Evolutionary conservation across 495 filamentous ascomycete species (phyloP).

Genomic region (Hamigera avellanea): DNA sequence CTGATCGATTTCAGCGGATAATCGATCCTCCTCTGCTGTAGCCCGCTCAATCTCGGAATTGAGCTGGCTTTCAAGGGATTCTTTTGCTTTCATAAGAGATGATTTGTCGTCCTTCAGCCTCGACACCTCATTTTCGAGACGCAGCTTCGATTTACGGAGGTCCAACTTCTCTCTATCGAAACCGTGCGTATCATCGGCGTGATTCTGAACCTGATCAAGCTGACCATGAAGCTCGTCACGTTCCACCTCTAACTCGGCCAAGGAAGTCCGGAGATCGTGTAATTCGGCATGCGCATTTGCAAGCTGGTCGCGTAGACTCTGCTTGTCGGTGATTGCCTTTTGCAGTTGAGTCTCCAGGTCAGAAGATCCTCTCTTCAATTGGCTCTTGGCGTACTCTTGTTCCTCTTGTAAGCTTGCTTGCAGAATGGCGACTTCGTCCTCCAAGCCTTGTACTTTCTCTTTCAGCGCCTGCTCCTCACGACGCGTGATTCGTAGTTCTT

Average conservation of each 20-base stretch:
- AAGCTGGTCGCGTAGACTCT: constrained; percentile 51
- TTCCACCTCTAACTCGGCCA: constrained; percentile 46
- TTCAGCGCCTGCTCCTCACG: constrained; percentile 50
- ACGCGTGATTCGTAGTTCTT: constrained; percentile 56
- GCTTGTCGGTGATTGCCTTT: constrained; percentile 43
- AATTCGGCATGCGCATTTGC: constrained; percentile 49
- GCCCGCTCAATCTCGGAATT: constrained; percentile 43
- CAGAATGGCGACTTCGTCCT: constrained; percentile 70
- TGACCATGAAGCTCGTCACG: constrained; percentile 52
- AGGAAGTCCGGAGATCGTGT: constrained; percentile 39
- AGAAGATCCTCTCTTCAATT: constrained; percentile 32
- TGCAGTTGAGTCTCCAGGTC: constrained; percentile 38
- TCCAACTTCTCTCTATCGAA: constrained; percentile 53
- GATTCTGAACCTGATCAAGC: constrained; percentile 35
- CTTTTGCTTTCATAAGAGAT: constrained; percentile 34
- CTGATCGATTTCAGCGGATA: constrained; percentile 46
- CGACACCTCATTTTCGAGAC: constrained; percentile 47
- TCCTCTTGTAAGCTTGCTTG: constrained; percentile 68
- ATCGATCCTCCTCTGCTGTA: constrained; percentile 42
- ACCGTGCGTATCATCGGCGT: constrained; percentile 40
- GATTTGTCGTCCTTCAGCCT: constrained; percentile 47
- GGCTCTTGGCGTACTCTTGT: constrained; percentile 48
- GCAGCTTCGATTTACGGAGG: constrained; percentile 45
- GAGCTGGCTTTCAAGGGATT: constrained; percentile 43
- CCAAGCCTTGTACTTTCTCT: constrained; percentile 61